Evolutionary conservation across 257 asterid species (phyloP), one percentile per base, ranked within the genome.

Genomic region (Verbascum thapsus): DNA sequence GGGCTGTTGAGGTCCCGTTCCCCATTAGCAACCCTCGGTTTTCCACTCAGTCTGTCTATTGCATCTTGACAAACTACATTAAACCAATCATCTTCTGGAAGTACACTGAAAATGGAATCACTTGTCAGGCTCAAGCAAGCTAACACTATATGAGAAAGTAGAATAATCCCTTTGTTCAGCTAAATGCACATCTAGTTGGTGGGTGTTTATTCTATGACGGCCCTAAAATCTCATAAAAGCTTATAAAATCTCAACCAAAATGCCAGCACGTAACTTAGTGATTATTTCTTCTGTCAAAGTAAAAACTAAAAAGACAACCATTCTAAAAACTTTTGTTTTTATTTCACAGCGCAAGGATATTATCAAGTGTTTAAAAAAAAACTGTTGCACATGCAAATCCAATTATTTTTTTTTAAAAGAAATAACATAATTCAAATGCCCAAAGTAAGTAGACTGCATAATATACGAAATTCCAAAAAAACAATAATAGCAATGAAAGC

Each of bases 71-170:
- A 84, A 64, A 82, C 61, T 16, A 87, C 99, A 34, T 74, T 80
- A 70, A 87, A 94, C 97, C 97, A 90, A 32, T 94, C 96, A 35
- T 94, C 99, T 45, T 87, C 97, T 0, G 95, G 99, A 68, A 90
- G 95, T 35, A 85, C 85, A 62, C 99, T 94, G 92, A 77, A 68
- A 63, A 5, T 38, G 58, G 35, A 10, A 72, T 50, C 16, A 65
- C 45, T 39, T 10, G 42, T 60, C 54, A 47, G 49, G 53, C 39
- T 18, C 15, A 41, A n/a, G 41, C 56, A 49, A 45, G 73, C 40
- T 3, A 38, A 52, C 18, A 18, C 9, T 13, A n/a, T 17, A 65
- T 6, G 30, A 58, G 35, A 30, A 63, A 72, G 13, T 17, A n/a
- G 71, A 30, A 53, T 10, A 40, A 44, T 26, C 61, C 15, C 32